Evolutionary conservation across 2,329 filamentous ascomycete genomes (phyloP).

Genomic region (Fonsecaea nubica): DNA sequence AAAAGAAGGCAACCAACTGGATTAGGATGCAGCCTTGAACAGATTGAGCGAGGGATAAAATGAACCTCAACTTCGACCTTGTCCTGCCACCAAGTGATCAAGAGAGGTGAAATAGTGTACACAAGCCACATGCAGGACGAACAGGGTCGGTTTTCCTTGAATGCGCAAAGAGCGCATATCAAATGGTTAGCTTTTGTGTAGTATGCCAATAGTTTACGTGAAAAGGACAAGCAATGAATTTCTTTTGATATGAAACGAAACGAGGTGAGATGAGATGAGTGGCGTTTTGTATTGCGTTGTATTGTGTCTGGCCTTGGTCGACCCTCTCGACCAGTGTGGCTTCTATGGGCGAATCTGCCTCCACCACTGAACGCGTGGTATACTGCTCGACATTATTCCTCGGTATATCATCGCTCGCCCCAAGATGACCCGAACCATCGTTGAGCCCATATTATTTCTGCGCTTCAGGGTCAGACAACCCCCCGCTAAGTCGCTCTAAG

Average conservation of each 20-base stretch:
- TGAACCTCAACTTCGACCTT: not conserved
- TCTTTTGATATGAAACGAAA: not conserved
- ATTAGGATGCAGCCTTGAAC: not conserved
- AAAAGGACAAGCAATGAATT: constrained; percentile 4
- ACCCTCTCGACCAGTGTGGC: no score
- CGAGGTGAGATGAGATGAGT: not conserved
- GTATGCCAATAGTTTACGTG: constrained; percentile 21
- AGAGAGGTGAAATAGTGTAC: not conserved
- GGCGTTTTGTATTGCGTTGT: no score
- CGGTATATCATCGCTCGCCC: not conserved
- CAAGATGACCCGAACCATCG: constrained; percentile 13
- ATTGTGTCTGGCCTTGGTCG: no score
- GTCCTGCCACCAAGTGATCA: not conserved
- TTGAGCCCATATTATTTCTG: not conserved
- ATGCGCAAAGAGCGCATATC: not conserved
- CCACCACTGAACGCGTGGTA: no score
- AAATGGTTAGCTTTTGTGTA: constrained; percentile 23
- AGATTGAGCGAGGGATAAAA: not conserved
- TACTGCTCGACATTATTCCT: not conserved
- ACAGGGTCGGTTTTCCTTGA: not conserved
- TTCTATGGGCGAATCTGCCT: no score
- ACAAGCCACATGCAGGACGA: constrained; percentile 1
- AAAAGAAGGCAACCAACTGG: not conserved
- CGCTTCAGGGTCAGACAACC: no score
- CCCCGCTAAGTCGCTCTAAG: not conserved